phyloP scores from a whole-genome alignment of 768 basidiomycete genomes.

The Podaxis mareebaensis region DNA sequence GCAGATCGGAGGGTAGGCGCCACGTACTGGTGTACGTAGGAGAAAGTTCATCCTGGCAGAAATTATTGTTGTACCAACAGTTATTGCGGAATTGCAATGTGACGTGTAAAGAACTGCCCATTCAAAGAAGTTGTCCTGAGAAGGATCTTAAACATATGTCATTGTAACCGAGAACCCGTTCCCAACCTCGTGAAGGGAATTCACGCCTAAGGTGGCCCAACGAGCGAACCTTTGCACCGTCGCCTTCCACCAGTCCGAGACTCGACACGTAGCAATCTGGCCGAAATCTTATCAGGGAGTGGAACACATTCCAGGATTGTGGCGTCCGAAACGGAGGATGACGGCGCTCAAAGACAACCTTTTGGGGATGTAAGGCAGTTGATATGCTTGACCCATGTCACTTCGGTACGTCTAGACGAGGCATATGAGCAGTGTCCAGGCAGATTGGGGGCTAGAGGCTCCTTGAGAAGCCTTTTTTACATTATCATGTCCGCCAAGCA shows the following conservation, averaged over 20 bases:
- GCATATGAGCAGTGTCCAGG: too few species aligned
- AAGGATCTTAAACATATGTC: background rate
- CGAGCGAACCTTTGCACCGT: constrained; percentile 1
- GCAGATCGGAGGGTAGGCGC: constrained; percentile 27
- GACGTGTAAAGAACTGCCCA: background rate
- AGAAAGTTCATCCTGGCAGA: constrained; percentile 5
- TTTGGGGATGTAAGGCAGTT: background rate
- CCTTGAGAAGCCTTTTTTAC: background rate
- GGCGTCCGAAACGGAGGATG: background rate
- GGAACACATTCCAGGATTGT: background rate
- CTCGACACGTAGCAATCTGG: background rate
- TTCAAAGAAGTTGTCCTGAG: background rate
- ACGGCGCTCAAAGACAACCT: background rate
- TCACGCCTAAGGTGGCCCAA: too few species aligned
- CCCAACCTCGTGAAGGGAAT: background rate
- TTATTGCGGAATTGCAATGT: background rate
- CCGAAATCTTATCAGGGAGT: background rate
- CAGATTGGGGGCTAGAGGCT: background rate
- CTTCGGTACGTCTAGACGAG: too few species aligned
- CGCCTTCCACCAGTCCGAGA: background rate
- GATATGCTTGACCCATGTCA: background rate
- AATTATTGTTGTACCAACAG: background rate
- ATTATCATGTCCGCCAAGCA: background rate
- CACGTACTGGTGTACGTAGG: background rate
- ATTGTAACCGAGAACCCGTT: background rate